These are phyloP conservation scores for Salinomyces thailandicus DNA, from an alignment of 2,329 filamentous ascomycete species.

Conservation along the genomic window DNA sequence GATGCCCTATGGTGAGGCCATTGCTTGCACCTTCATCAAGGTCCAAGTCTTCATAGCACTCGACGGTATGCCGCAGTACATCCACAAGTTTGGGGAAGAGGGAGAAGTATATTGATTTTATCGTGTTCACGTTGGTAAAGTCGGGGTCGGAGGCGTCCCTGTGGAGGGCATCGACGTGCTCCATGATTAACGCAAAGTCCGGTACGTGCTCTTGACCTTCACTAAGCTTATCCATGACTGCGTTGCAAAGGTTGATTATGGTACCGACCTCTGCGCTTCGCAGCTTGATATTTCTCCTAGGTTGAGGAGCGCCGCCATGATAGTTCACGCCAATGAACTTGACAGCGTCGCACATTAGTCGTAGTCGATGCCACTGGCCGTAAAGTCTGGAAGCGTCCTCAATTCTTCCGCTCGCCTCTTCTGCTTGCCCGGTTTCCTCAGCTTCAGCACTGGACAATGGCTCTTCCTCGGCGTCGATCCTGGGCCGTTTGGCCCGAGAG, in stretches of 20 bases:
- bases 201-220: constrained; percentile 1
- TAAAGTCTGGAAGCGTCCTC: too few relatives aligned
- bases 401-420: too few relatives aligned
- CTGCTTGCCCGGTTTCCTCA: too few relatives aligned
- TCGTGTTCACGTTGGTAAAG: constrained; percentile 5
- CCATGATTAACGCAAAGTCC: constrained; percentile 3
- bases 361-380: constrained; percentile 5
- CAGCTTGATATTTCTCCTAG: constrained; percentile 3
- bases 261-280: constrained; percentile 1
- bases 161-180: constrained; percentile 7
- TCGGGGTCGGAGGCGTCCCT: constrained; percentile 6
- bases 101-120: constrained; percentile 19
- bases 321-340: constrained; percentile 5
- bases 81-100: constrained; percentile 18
- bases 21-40: background rate
- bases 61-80: constrained; percentile 11
- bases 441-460: too few relatives aligned
- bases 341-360: constrained; percentile 2
- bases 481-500: too few relatives aligned
- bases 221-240: constrained; percentile 1
- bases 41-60: constrained; percentile 12
- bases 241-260: constrained; percentile 4
- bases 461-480: too few relatives aligned
- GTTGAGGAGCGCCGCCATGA: background rate
- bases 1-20: constrained; percentile 10